phyloP scores from a whole-genome alignment of 1,139 yeast genomes.

The Pichia kudriavzevii region DNA sequence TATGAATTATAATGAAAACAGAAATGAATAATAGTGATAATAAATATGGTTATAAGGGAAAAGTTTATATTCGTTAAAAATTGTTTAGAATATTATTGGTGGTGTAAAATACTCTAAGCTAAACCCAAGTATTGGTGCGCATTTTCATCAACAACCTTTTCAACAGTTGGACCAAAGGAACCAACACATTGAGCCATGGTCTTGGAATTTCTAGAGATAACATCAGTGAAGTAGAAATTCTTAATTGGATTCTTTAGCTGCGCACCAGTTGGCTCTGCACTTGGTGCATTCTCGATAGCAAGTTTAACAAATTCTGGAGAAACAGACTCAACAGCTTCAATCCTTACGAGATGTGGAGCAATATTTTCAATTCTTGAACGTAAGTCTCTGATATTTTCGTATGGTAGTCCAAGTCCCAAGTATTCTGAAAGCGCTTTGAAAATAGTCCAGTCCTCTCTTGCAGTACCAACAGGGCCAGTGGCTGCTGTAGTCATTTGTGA shows the following conservation, averaged over 20 bases:
- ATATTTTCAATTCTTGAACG: slow-evolving; percentile 68
- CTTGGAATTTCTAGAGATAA: slow-evolving; percentile 79
- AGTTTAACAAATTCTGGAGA: slow-evolving; percentile 49
- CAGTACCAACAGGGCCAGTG: slow-evolving; percentile 83
- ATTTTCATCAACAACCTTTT: slow-evolving; percentile 46
- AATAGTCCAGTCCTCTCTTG: slow-evolving; percentile 91
- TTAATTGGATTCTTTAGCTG: slow-evolving; percentile 60
- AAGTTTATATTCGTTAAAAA: background rate
- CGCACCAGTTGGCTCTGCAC: slow-evolving; percentile 38
- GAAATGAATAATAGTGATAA: slow-evolving; percentile 15
- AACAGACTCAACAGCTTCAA: slow-evolving; percentile 67
- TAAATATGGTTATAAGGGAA: slow-evolving; percentile 3
- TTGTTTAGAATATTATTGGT: background rate
- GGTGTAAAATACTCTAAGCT: slow-evolving; percentile 15
- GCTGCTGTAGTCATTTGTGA: slow-evolving; percentile 84
- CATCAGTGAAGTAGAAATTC: slow-evolving; percentile 84
- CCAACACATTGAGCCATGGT: slow-evolving; percentile 83
- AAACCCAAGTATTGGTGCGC: slow-evolving; percentile 27
- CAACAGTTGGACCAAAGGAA: slow-evolving; percentile 59
- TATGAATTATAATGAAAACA: slow-evolving; percentile 8
- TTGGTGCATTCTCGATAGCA: slow-evolving; percentile 41
- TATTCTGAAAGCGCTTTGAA: slow-evolving; percentile 79
- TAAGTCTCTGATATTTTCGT: slow-evolving; percentile 64
- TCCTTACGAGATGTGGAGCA: slow-evolving; percentile 76
- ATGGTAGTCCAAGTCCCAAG: slow-evolving; percentile 63